Conservation (phyloP, 208 protist species). For the Trichomonas vaginalis region DNA sequence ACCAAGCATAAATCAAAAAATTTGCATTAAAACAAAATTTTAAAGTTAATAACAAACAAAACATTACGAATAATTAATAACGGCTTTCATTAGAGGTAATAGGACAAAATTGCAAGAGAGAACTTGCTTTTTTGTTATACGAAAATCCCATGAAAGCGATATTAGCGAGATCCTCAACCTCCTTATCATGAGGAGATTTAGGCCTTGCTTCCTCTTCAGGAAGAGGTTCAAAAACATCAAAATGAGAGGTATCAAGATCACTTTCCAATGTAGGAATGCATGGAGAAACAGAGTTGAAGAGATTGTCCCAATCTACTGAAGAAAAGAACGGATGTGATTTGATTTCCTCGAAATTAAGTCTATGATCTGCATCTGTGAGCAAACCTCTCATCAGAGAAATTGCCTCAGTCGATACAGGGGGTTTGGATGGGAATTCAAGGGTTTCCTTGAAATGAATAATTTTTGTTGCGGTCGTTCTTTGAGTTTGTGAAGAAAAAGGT, state of each 20-base stretch:
- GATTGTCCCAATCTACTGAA: not conserved
- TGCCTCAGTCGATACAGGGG: not conserved
- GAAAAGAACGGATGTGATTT: not conserved
- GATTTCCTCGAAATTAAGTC: not conserved
- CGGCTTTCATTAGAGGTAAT: not conserved
- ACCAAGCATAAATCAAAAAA: not conserved
- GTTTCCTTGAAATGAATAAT: not conserved
- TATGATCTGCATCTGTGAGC: not conserved
- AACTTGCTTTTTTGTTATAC: not conserved
- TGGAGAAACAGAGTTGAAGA: not conserved
- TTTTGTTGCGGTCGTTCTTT: not conserved
- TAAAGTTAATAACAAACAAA: not conserved
- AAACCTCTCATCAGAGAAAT: not conserved
- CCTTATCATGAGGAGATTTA: not conserved
- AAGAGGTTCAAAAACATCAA: not conserved
- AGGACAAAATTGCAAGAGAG: not conserved
- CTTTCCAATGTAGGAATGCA: not conserved
- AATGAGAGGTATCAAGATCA: not conserved
- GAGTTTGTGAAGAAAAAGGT: not conserved
- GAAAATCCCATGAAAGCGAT: slow-evolving; percentile 2
- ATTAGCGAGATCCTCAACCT: not conserved
- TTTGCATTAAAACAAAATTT: not conserved
- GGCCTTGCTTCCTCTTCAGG: not conserved
- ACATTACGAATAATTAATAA: not conserved
- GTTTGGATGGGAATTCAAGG: not conserved